A percentile compares a stretch with the other conserved stretches of the same genome.
phyloP scores from a whole-genome alignment of 2,329 filamentous ascomycete species.

The Penicillium sp. region DNA sequence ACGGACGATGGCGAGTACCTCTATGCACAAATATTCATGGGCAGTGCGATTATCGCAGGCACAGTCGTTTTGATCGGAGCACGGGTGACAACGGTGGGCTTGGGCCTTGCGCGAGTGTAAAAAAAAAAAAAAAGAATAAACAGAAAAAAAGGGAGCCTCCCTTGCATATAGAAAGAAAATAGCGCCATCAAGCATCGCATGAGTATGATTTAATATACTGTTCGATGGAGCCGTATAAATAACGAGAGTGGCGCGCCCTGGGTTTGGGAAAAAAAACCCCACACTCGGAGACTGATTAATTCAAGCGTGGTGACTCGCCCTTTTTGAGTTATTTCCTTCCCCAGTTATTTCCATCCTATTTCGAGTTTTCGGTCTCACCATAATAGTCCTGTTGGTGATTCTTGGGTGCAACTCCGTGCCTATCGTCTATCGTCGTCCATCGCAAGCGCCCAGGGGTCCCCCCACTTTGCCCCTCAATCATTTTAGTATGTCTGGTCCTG shows the following conservation, averaged over 20 bases:
- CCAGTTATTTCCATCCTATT: not conserved
- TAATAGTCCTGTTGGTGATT: too few species aligned
- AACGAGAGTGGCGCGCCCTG: not conserved
- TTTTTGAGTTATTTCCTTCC: not conserved
- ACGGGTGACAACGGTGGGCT: constrained; percentile 36
- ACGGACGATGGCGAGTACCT: constrained; percentile 46
- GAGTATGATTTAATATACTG: not conserved
- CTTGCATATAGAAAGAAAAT: constrained; percentile 8
- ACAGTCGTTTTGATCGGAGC: constrained; percentile 42
- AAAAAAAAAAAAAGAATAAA: too few species aligned
- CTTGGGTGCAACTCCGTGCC: not conserved
- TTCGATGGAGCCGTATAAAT: not conserved
- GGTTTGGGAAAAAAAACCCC: not conserved
- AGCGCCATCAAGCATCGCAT: not conserved
- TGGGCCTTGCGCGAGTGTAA: constrained; percentile 35
- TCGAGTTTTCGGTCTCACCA: too few species aligned
- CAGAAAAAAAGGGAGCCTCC: not conserved
- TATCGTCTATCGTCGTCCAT: not conserved
- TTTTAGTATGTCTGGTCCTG: not conserved
- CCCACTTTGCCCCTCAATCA: constrained; percentile 20
- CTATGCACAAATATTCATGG: constrained; percentile 54
- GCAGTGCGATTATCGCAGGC: constrained; percentile 45
- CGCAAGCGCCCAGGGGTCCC: not conserved
- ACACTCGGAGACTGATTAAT: constrained; percentile 20
- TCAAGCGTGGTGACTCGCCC: constrained; percentile 16